phyloP scores from a whole-genome alignment of 2,329 filamentous ascomycete genomes.

The Exophiala spinifera region DNA sequence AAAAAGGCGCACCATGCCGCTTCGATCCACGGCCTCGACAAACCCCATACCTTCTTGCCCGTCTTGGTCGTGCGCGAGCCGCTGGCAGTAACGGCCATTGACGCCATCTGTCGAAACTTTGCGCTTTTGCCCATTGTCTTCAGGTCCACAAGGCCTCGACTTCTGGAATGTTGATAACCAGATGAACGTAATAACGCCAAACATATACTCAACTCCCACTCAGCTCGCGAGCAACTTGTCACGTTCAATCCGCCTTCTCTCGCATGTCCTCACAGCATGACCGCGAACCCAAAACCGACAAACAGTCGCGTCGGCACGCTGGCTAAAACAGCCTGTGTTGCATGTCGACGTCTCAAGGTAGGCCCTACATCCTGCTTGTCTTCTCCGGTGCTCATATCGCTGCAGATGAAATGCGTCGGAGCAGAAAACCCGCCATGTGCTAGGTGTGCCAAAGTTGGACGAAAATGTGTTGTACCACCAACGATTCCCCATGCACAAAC shows the following conservation, averaged over 20 bases:
- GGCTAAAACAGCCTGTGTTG: constrained; percentile 9
- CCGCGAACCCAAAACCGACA: not conserved
- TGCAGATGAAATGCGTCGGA: constrained; percentile 11
- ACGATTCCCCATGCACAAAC: not conserved
- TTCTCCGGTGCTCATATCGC: not conserved
- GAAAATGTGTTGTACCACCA: constrained; percentile 8
- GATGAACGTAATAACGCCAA: no score
- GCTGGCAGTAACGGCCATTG: no score
- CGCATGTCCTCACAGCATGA: not conserved
- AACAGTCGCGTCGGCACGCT: constrained; percentile 8
- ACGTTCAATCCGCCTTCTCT: not conserved
- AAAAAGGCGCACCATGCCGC: no score
- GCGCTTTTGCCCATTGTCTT: no score
- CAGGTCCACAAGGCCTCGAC: no score
- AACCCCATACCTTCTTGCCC: no score
- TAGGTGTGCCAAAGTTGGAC: constrained; percentile 4
- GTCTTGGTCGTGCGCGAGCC: no score
- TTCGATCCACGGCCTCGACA: no score
- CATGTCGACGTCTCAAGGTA: constrained; percentile 11
- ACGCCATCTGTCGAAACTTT: no score
- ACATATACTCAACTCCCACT: no score
- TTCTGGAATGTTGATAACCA: no score
- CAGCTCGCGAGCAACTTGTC: no score
- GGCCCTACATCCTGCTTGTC: not conserved
- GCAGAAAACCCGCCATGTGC: constrained; percentile 7